Evolutionary conservation across 352 stramenopile species (phyloP), one percentile per base, ranked within the genome.

Genomic region (Thalassiosira hispida): DNA sequence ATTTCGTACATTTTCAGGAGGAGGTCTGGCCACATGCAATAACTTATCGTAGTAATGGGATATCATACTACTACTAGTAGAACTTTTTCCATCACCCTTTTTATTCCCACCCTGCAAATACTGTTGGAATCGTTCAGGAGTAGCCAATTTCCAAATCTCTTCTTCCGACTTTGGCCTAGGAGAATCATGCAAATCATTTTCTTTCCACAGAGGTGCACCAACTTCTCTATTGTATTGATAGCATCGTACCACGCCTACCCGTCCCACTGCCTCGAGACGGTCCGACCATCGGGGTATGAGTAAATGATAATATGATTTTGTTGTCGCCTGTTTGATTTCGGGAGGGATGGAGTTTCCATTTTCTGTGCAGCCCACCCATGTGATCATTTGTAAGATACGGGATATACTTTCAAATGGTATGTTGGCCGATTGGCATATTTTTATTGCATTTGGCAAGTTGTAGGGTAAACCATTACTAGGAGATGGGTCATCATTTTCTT

Each of bases 41-140:
- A 92, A 57, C 49, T 92, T 92, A 69, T 92, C 86, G 66, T 90
- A 92, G 57, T 90, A 90, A 76, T 92, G 86, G 0, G 77, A 83
- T 29, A 90, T 90, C 83, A 92, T 92, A 14, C 22, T 47, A 27
- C 47, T 76, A 12, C 27, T 69, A 25, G 52, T 64, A 29, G 67
- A 47, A 20, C 8, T 49, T 12, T 25, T 60, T 2, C 8, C 60
- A 27, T 57, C 56, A 40, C 16, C n/a, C 20, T 31, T 57, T 57
- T 25, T 31, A 9, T 20, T 25, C 44, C 63, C 44, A 31, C 49
- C 49, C n/a, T 66, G 14, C 38, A 76, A 47, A 60, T 92, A 92
- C 5, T 44, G 38, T 63, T 87, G 55, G 68, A 90, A 87, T 52
- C 81, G 72, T 52, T 85, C 47, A 1, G 81, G 77, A 16, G 46